These are phyloP conservation scores for Chytridiales sp. DNA, from an alignment of 371 early-diverging fungal species.

Conservation along the genomic window DNA sequence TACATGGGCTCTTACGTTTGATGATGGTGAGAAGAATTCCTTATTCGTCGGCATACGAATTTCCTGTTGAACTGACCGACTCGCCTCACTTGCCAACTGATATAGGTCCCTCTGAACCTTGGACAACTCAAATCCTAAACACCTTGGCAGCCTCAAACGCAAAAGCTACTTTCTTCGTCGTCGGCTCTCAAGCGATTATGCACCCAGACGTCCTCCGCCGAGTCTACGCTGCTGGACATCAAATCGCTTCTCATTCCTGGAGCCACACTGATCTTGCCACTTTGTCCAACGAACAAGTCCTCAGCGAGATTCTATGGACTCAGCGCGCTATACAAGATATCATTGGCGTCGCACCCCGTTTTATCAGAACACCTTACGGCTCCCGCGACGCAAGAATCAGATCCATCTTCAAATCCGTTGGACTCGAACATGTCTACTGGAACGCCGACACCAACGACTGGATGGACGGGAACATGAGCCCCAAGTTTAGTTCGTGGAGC, in stretches of 20 bases:
- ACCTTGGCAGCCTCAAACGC: too few relatives aligned
- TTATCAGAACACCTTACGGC: background rate
- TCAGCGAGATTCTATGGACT: background rate
- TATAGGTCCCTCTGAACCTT: too few relatives aligned
- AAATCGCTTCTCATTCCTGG: background rate
- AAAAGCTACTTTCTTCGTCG: too few relatives aligned
- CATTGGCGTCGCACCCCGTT: background rate
- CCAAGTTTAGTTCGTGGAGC: too few relatives aligned
- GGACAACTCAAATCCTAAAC: too few relatives aligned
- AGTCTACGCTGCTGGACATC: conserved; percentile 1
- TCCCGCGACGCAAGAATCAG: background rate
- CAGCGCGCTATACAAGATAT: background rate
- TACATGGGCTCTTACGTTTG: too few relatives aligned
- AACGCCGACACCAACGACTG: background rate
- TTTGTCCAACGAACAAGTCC: background rate
- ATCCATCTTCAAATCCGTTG: background rate
- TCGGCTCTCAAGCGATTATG: background rate
- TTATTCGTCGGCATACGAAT: background rate
- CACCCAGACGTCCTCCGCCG: background rate
- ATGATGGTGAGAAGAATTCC: background rate
- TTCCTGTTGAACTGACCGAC: too few relatives aligned
- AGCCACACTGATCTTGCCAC: background rate
- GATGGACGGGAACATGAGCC: too few relatives aligned
- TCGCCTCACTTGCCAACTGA: too few relatives aligned
- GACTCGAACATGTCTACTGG: background rate